Evolutionary conservation across 345 rosid species (phyloP), one percentile per base, ranked within the genome.

Genomic region (Bretschneidera sinensis): DNA sequence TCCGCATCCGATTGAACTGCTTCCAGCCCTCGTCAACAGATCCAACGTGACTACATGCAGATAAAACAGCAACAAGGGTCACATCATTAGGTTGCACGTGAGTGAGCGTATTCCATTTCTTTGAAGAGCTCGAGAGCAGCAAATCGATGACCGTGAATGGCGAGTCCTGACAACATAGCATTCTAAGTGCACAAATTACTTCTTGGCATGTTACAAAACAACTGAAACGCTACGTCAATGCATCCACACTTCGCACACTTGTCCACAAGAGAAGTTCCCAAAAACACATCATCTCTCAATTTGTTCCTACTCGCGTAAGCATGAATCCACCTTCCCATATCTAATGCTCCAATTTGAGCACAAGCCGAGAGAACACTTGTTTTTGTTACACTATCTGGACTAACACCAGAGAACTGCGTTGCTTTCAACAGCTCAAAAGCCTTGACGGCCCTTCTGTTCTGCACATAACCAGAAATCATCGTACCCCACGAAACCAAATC

Each of bases 41-140:
- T 16, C 94, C 98, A 0, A 89, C 96, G 21, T 89, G 98, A 34
- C 82, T 92, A 21, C 98, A 89, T 31, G 96, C 96, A 48, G 81
- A 78, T 21, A 92, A 76, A 6, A 89, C 81, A 19, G 94, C 97
- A 5, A 87, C 67, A 25, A 92, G 87, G 0, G 98, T 92, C 33
- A 87, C 83, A 34, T 78, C 67, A 62, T 89, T 87, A 33, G 96
- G 98, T 66, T 72, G 72, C 25, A 85, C 76, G 1, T 69, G 70
- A 0, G 73, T 54, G 31, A 74, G 79, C 21, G 47, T 67, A n/a
- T 66, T 74, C 82, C 97, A 87, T 87, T 68, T 50, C 33, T 24
- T 34, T 56, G 39, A 92, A 92, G 48, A 78, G 73, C 15, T 68
- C 78, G 5, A 89, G 79, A 0, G 97, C 95, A 70, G 78, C 78